A percentile compares a stretch with the other conserved stretches of the same genome.
These are phyloP conservation scores for Candida xiaguanensis DNA, from an alignment of 805 yeast genomes.

Conservation along the genomic window DNA sequence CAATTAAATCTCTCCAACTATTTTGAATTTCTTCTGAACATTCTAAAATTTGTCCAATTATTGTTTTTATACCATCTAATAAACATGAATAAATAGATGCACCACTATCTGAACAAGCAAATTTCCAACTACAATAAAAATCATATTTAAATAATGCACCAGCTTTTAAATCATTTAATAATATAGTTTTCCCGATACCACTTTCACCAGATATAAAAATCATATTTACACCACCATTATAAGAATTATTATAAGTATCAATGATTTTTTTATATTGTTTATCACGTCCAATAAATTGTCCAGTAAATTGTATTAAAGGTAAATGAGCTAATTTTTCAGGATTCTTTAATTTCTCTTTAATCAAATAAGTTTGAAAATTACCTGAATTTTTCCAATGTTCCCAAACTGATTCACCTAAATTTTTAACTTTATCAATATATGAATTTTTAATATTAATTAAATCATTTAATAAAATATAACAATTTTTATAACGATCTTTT, in stretches of 20 bases:
- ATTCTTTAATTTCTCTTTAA: conserved; percentile 1
- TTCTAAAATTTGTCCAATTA: conserved; percentile 40
- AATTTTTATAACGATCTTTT: conserved; percentile 35
- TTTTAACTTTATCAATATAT: conserved; percentile 13
- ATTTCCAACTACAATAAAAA: conserved; percentile 30
- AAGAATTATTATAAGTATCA: conserved; percentile 4
- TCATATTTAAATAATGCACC: conserved; percentile 27
- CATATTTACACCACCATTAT: conserved; percentile 15
- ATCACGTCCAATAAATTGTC: conserved; percentile 13
- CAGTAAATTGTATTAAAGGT: conserved; percentile 3
- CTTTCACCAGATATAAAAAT: conserved; percentile 37
- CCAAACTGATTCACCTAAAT: conserved; percentile 7
- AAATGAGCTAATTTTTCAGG: conserved; percentile 5
- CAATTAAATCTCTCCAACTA: conserved; percentile 39
- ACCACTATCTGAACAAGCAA: conserved; percentile 17
- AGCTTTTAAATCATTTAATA: conserved; percentile 36
- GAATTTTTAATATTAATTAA: conserved; percentile 21
- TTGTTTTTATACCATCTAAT: conserved; percentile 33
- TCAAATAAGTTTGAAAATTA: conserved; percentile 2
- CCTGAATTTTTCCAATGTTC: conserved; percentile 5
- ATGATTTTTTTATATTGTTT: conserved; percentile 11
- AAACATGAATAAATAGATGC: conserved; percentile 28
- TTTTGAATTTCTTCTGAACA: conserved; percentile 30
- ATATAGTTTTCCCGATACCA: conserved; percentile 46
- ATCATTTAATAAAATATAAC: conserved; percentile 24